These are phyloP conservation scores for Populus hybrid DNA, from an alignment of 441 rosid genomes.

Conservation along the genomic window DNA sequence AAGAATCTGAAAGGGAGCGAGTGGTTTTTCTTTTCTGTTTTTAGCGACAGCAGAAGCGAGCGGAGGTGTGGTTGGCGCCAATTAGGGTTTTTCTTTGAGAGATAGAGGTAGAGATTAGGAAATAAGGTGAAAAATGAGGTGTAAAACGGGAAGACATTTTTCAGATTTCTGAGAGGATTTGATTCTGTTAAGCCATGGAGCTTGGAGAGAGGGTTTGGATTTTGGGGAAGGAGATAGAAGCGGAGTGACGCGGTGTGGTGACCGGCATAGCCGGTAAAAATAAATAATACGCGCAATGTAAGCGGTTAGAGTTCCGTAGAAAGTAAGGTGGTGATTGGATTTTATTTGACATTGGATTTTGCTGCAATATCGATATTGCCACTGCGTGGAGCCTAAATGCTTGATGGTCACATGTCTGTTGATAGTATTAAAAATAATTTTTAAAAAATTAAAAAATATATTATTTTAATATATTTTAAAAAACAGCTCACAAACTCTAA, in stretches of 20 bases:
- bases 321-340: neutral
- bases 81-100: slow-evolving; percentile 37
- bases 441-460: no score
- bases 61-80: slow-evolving; percentile 98
- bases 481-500: no score
- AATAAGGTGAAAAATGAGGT: slow-evolving; percentile 21
- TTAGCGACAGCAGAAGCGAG: slow-evolving; percentile 96
- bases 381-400: neutral
- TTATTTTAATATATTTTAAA: no score
- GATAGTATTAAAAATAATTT: no score
- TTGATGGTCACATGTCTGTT: neutral
- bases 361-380: slow-evolving; percentile 8
- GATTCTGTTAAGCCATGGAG: neutral
- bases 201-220: slow-evolving; percentile 5
- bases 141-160: slow-evolving; percentile 33
- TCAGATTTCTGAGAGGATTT: neutral
- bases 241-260: slow-evolving; percentile 6
- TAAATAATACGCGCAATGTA: slow-evolving; percentile 21
- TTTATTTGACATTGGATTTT: neutral
- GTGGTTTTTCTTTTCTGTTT: neutral
- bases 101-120: slow-evolving; percentile 25
- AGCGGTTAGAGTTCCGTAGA: neutral
- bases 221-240: neutral
- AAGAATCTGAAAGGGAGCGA: no score
- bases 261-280: slow-evolving; percentile 19